A percentile compares a stretch with the other conserved stretches of the same genome.
Conservation (phyloP, 805 yeast species). For the Cyberlindnera mississippiensis region DNA sequence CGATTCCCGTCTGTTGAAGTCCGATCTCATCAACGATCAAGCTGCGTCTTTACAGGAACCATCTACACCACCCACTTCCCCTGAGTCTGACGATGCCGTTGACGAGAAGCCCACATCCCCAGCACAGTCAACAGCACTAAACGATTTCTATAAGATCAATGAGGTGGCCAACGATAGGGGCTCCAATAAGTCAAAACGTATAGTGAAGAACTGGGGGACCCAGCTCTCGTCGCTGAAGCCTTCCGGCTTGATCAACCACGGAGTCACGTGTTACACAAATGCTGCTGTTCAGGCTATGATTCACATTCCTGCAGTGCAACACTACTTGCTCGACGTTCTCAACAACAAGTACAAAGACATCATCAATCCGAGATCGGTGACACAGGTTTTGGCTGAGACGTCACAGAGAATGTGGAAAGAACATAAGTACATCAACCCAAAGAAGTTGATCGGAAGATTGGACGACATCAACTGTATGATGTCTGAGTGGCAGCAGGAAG, state of each 20-base stretch:
- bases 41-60: slow-evolving; percentile 1
- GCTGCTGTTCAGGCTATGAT: slow-evolving; percentile 89
- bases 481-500: slow-evolving; percentile 98
- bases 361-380: slow-evolving; percentile 54
- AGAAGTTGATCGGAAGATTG: slow-evolving; percentile 61
- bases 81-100: slow-evolving; percentile 32
- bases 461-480: slow-evolving; percentile 92
- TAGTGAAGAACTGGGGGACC: slow-evolving; percentile 68
- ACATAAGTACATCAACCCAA: slow-evolving; percentile 63
- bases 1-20: slow-evolving; percentile 16
- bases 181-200: slow-evolving; percentile 51
- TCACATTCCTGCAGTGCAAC: slow-evolving; percentile 88
- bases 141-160: slow-evolving; percentile 52
- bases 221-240: slow-evolving; percentile 45
- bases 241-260: slow-evolving; percentile 80
- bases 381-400: slow-evolving; percentile 64
- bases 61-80: slow-evolving; percentile 30
- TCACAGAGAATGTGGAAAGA: slow-evolving; percentile 61
- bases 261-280: slow-evolving; percentile 96
- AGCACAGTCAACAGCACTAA: slow-evolving; percentile 36
- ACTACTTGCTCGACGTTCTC: slow-evolving; percentile 67
- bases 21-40: slow-evolving; percentile 26
- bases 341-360: slow-evolving; percentile 48
- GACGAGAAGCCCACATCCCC: slow-evolving; percentile 20
- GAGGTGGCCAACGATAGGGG: slow-evolving; percentile 62